Evolutionary conservation across 805 yeast species (phyloP).

Genomic region (Wickerhamiella musiphila): DNA sequence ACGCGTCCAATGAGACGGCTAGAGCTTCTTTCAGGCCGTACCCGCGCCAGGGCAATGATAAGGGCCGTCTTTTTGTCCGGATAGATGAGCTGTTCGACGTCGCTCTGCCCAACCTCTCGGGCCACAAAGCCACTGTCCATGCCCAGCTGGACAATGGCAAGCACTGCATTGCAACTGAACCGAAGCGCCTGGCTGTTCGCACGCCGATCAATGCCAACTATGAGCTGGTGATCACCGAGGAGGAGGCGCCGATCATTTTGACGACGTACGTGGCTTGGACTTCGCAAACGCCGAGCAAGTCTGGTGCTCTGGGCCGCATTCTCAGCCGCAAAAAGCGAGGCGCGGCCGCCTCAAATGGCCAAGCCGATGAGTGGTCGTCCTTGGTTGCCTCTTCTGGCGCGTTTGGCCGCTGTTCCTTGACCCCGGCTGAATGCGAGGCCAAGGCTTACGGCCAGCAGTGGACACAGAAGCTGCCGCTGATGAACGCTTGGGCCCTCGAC

Average conservation of each 20-base stretch:
- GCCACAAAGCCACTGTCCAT: constrained; percentile 28
- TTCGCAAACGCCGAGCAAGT: not conserved
- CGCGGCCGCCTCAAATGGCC: no score
- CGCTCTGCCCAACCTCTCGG: constrained; percentile 28
- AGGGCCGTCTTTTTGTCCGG: constrained; percentile 28
- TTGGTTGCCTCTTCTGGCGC: constrained; percentile 63
- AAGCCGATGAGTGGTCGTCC: constrained; percentile 28
- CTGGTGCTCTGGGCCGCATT: not conserved
- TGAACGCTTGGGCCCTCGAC: constrained; percentile 6
- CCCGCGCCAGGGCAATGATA: constrained; percentile 19
- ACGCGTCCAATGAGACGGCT: no score
- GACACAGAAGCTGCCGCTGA: constrained; percentile 21
- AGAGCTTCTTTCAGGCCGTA: not conserved
- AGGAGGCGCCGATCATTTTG: constrained; percentile 39
- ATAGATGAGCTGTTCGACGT: constrained; percentile 32
- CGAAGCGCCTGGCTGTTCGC: constrained; percentile 20
- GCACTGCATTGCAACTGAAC: constrained; percentile 55
- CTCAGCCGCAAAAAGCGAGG: not conserved
- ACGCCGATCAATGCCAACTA: constrained; percentile 48
- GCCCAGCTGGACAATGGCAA: constrained; percentile 58
- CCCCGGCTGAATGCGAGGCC: constrained; percentile 31
- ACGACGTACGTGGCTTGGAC: constrained; percentile 27
- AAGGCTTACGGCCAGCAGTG: constrained; percentile 31
- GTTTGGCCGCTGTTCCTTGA: constrained; percentile 47
- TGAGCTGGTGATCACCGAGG: constrained; percentile 42